Conservation (phyloP, 2,329 filamentous ascomycete genomes). For the Sporothrix mexicana region DNA sequence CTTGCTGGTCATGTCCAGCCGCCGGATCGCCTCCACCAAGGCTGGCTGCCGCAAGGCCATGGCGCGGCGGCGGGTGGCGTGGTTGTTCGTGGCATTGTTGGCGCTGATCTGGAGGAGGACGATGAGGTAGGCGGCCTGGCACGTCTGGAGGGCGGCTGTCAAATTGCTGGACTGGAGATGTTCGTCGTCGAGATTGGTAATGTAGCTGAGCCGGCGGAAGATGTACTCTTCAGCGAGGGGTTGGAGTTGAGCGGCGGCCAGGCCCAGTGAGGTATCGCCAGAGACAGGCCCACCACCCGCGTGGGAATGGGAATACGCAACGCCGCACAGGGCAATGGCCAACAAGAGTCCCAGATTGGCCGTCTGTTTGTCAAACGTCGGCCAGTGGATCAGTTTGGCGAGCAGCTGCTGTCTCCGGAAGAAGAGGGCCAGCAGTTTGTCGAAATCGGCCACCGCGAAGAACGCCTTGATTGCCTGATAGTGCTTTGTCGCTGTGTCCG, state of each 20-base stretch:
- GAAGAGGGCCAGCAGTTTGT: background rate
- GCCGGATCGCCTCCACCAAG: background rate
- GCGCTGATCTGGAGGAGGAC: slow-evolving; percentile 17
- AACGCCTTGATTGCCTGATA: background rate
- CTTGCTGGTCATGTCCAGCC: background rate
- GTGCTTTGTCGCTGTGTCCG: background rate
- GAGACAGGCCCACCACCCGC: background rate
- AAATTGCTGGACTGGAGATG: too few species aligned
- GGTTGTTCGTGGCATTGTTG: background rate
- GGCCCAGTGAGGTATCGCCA: background rate
- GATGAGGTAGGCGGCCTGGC: slow-evolving; percentile 20
- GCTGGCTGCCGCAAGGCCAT: background rate
- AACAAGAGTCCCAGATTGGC: background rate
- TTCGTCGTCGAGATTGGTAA: too few species aligned
- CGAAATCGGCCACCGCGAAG: background rate
- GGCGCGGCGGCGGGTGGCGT: background rate
- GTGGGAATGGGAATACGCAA: background rate
- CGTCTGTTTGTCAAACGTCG: background rate
- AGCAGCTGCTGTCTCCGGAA: slow-evolving; percentile 12
- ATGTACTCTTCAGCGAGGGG: slow-evolving; percentile 12
- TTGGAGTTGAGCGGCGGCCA: background rate
- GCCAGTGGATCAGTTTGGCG: slow-evolving; percentile 23
- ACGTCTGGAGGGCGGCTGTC: background rate
- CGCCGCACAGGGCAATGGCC: slow-evolving; percentile 19
- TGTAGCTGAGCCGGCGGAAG: background rate